Conservation (phyloP, 768 basidiomycete species). For the Russula sp. region DNA sequence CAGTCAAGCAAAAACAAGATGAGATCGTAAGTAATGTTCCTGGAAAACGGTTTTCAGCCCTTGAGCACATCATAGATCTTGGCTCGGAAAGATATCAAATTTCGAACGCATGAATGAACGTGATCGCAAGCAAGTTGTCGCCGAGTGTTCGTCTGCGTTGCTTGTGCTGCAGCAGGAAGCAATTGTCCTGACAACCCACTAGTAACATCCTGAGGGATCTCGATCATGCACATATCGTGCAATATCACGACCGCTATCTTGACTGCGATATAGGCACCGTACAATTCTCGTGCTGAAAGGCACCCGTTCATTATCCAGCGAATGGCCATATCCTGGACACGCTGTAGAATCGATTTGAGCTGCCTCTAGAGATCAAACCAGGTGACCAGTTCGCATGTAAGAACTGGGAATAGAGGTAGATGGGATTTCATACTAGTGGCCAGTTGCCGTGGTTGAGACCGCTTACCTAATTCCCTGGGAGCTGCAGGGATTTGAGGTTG, state of each 20-base stretch:
- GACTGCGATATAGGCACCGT: constrained; percentile 88
- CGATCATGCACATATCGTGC: constrained; percentile 93
- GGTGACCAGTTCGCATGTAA: no score
- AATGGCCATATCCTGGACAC: no score
- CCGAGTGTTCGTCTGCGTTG: constrained; percentile 74
- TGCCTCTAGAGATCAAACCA: no score
- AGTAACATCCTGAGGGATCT: constrained; percentile 97
- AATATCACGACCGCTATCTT: constrained; percentile 87
- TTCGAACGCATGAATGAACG: constrained; percentile 96
- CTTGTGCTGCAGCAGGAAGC: neutral
- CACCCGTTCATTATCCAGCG: no score
- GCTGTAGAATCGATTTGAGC: no score
- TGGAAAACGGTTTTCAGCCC: neutral
- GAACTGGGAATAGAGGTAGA: no score
- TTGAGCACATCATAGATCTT: constrained; percentile 45
- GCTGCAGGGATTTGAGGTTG: no score
- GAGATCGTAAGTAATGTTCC: constrained; percentile 51
- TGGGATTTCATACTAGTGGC: no score
- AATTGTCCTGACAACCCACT: neutral
- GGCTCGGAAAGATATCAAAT: constrained; percentile 93
- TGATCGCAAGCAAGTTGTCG: constrained; percentile 92
- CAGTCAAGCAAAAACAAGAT: constrained; percentile 80
- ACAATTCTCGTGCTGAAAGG: constrained; percentile 77
- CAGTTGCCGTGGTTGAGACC: no score
- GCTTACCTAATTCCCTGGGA: no score